Evolutionary conservation across 331 rosid species (phyloP), one percentile per base, ranked within the genome.

Genomic region (Malus hybrid): DNA sequence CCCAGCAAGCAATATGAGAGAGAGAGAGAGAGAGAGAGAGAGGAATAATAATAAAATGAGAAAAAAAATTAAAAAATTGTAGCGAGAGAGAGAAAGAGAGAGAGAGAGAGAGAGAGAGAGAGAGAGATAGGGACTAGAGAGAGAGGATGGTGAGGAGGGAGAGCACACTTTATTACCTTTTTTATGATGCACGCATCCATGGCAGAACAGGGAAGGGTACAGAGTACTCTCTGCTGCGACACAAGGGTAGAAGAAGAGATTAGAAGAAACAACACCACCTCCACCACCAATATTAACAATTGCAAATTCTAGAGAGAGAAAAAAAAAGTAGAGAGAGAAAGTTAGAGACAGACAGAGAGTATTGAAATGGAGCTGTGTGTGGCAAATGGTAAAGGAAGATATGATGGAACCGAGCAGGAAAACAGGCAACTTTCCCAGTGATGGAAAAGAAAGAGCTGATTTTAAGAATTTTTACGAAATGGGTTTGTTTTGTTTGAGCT

Each of bases 181-280:
- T 81, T 76, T 76, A 81, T 76, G 74, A 76, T 81, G 77, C 78
- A 81, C 84, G 84, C 84, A 81, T 81, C 84, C 84, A 76, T 81
- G 77, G 78, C 71, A 74, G 78, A 80, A 71, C 77, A 70, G 63
- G 56, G 69, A 74, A 75, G 74, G 71, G 71, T 50, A 46, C 78
- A 64, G 65, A 74, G 71, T 63, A 64, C 78, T 74, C 76, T 73
- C 76, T 72, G 78, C 78, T 32, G 56, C 69, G 52, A 64, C 64
- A 44, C 71, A 64, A 64, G 64, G 78, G 52, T 61, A 54, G 69
- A 69, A 36, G 39, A 65, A 56, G 33, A 55, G 67, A 59, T 24
- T 36, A 72, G 56, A 72, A 34, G 16, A 34, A 56, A 42, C 62
- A 71, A 34, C 67, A 34, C 6, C 56, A 56, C 54, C 76, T 56